Evolutionary conservation across 1,139 yeast species (phyloP).

Genomic region (Blastobotrys illinoisensis): DNA sequence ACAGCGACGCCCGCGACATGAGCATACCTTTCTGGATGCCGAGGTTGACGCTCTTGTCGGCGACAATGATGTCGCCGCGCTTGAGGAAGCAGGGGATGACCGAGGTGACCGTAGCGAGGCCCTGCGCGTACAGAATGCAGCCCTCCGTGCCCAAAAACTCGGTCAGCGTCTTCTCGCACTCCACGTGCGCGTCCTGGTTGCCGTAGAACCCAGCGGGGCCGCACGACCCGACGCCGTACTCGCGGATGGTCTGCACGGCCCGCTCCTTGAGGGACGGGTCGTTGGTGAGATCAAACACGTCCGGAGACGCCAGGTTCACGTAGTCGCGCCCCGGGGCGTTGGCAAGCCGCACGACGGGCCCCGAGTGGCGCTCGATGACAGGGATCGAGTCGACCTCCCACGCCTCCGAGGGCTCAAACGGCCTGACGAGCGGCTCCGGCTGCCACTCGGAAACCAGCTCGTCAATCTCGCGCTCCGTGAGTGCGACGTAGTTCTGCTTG

Average conservation of each 20-base stretch:
- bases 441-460: constrained; percentile 86
- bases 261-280: constrained; percentile 45
- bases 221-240: constrained; percentile 95
- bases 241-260: constrained; percentile 54
- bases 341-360: constrained; percentile 42
- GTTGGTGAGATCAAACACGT: constrained; percentile 58
- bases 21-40: constrained; percentile 84
- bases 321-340: constrained; percentile 20
- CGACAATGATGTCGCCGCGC: constrained; percentile 89
- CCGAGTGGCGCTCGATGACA: constrained; percentile 52
- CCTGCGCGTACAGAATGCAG: constrained; percentile 89
- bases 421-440: constrained; percentile 73
- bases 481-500: constrained; percentile 62
- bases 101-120: constrained; percentile 85
- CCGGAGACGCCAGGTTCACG: constrained; percentile 34
- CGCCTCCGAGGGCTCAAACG: constrained; percentile 46
- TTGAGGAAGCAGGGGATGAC: constrained; percentile 94
- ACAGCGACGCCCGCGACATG: constrained; percentile 80
- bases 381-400: constrained; percentile 67
- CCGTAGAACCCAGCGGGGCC: constrained; percentile 99
- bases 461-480: constrained; percentile 66
- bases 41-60: constrained; percentile 72
- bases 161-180: constrained; percentile 72
- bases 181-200: constrained; percentile 84
- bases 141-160: constrained; percentile 68